phyloP scores from a whole-genome alignment of 129 eudicot genomes.

The Deinandra increscens region DNA sequence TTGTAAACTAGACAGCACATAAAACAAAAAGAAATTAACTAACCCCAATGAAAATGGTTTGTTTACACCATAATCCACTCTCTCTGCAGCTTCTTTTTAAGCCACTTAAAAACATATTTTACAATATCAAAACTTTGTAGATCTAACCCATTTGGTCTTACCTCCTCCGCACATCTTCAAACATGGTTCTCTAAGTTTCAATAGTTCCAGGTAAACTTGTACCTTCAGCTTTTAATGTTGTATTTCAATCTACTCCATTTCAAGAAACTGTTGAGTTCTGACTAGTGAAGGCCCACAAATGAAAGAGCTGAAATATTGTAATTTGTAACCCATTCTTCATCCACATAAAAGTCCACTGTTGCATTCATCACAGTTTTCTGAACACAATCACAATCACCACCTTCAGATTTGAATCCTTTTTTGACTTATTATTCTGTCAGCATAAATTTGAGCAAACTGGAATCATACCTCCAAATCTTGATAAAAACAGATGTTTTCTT shows the following conservation, averaged over 20 bases:
- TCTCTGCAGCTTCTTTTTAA: constrained; percentile 56
- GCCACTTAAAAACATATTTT: constrained; percentile 43
- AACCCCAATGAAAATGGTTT: constrained; percentile 53
- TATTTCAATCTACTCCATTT: constrained; percentile 14
- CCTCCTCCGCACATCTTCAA: constrained; percentile 27
- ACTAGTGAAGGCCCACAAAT: constrained; percentile 55
- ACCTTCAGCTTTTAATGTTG: constrained; percentile 30
- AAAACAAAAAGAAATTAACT: constrained; percentile 61
- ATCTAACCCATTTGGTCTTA: constrained; percentile 55
- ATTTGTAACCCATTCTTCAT: constrained; percentile 32
- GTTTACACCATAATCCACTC: constrained; percentile 36
- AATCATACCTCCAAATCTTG: constrained; percentile 38
- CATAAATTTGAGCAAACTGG: too few species aligned
- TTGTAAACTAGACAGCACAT: constrained; percentile 51
- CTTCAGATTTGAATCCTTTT: too few species aligned
- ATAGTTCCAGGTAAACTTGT: constrained; percentile 37
- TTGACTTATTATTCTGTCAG: constrained; percentile 34
- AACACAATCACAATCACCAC: too few species aligned
- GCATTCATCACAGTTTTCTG: constrained; percentile 44
- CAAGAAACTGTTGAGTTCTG: constrained; percentile 34
- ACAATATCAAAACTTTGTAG: constrained; percentile 41
- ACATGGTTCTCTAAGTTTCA: constrained; percentile 20
- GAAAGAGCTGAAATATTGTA: constrained; percentile 48
- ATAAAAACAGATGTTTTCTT: constrained; percentile 17
- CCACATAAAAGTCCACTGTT: constrained; percentile 53